Base-by-base conservation (phyloP, 2,329 filamentous ascomycete species). In the Dactylellina drechsleri region DNA sequence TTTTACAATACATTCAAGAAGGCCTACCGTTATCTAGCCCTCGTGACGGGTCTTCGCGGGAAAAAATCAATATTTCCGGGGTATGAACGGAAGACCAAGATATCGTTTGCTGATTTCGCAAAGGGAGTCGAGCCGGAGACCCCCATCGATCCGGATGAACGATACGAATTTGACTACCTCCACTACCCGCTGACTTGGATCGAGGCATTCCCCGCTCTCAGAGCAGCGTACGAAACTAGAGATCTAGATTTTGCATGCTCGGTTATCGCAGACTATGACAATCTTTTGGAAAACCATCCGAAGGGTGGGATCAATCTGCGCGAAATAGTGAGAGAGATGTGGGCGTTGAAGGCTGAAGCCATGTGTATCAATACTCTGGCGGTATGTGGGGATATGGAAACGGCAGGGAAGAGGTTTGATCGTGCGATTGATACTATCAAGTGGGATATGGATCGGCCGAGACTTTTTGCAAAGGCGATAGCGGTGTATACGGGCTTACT, bases 201-300 rank as follows among this genome's bases (percentile, higher is more conserved):
- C n/a, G 64, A 67, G 2, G n/a, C 52, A 18, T 67, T 52, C 53
- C 64, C 64, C 4, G 64, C 64, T 7, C 53, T 67, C 6, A 31
- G 64, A 41, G 13, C 54, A 41, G 64, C 64, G 6, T 67, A 57
- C 43, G 64, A 67, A 20, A 67, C 64, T 6, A 50, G 20, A 18
- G 64, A 77, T 31, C 61, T 70, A 10, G 74, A 70, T 12, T 77
- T 77, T 52, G 53, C 62, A 0, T 64, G 43, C 10, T 40, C 66
- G 8, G 70, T 59, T 23, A 50, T 66, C 36, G 58, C 52, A 4
- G 74, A 77, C 52, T 67, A 67, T 31, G 64, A 67, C 31, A n/a
- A 43, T 7, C 45, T 67, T 13, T 6, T 23, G 12, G 20, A 45
- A 18, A 41, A 59, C 18, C 28, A 58, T 31, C 13, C 53, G 4